phyloP scores from a whole-genome alignment of 345 rosid species.

The Reutealis trisperma region DNA sequence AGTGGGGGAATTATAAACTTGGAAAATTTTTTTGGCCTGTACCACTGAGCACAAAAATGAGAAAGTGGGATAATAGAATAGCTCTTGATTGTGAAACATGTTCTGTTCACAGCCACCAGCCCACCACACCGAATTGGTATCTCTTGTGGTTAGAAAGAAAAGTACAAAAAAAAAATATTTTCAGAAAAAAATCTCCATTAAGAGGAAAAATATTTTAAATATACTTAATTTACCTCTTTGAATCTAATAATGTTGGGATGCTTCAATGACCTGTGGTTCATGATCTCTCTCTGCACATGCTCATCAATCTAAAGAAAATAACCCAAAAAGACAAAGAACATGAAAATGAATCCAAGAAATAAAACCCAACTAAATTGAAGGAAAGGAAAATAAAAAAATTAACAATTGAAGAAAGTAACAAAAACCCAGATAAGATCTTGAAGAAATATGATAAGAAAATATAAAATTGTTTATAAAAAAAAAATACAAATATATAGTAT shows the following conservation, averaged over 20 bases:
- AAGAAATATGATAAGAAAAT: neutral
- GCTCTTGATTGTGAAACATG: neutral
- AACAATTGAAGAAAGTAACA: neutral
- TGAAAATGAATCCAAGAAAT: neutral
- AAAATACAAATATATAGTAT: neutral
- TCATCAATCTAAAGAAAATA: constrained; percentile 25
- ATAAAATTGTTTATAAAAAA: neutral
- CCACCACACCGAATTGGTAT: neutral
- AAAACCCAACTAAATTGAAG: neutral
- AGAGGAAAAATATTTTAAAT: neutral
- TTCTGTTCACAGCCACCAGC: neutral
- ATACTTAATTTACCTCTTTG: constrained; percentile 19
- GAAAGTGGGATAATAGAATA: neutral
- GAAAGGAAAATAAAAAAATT: neutral
- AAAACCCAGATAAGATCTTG: neutral
- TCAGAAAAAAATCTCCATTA: neutral
- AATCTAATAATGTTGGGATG: constrained; percentile 32
- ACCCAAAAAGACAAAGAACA: neutral
- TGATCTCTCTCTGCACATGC: constrained; percentile 31
- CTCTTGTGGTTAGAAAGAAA: neutral
- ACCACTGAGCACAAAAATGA: neutral
- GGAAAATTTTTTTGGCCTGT: neutral
- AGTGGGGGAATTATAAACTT: neutral
- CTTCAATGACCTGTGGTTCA: constrained; percentile 31
- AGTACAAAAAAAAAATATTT: neutral